Conservation (phyloP, 805 yeast species). For the Candida anglica region DNA sequence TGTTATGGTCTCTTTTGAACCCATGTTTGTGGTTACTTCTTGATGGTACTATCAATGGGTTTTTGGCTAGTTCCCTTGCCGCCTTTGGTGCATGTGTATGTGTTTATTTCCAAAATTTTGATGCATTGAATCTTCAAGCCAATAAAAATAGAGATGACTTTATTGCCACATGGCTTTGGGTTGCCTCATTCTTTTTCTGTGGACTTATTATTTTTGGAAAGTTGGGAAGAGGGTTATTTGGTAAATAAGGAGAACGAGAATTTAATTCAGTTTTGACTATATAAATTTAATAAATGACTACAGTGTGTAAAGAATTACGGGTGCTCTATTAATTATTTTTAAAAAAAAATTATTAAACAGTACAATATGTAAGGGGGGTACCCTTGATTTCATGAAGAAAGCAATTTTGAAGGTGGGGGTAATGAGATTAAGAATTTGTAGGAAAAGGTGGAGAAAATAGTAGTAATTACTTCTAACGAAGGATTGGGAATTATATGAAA, state of each 20-base stretch:
- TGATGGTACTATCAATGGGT: conserved; percentile 56
- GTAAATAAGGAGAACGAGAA: conserved; percentile 3
- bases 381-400: no score
- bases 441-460: no score
- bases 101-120: conserved; percentile 25
- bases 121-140: conserved; percentile 13
- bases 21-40: conserved; percentile 64
- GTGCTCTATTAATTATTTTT: background rate
- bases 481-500: no score
- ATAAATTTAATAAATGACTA: background rate
- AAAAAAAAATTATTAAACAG: no score
- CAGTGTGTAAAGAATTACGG: background rate
- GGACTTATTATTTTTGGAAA: conserved; percentile 67
- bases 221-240: conserved; percentile 54
- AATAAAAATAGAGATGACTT: conserved; percentile 17
- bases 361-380: no score
- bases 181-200: conserved; percentile 62
- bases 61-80: conserved; percentile 34
- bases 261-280: background rate
- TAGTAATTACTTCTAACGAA: no score
- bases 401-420: no score
- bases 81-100: conserved; percentile 27
- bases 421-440: no score
- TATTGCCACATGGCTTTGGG: conserved; percentile 47
- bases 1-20: conserved; percentile 59